Evolutionary conservation across 2,329 filamentous ascomycete genomes (phyloP), one percentile per base, ranked within the genome.

Genomic region (Botrytis fabae): DNA sequence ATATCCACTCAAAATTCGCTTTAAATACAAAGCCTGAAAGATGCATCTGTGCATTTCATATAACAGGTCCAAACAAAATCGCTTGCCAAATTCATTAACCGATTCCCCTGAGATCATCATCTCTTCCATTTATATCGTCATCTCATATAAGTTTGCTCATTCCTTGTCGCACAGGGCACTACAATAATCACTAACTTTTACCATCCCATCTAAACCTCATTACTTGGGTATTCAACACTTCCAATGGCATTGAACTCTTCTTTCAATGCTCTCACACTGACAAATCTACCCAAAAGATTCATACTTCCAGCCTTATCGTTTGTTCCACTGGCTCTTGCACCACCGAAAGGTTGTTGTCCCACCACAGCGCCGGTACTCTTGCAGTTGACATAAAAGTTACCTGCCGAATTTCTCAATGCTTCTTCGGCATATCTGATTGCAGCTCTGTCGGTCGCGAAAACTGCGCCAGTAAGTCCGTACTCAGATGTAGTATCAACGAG

Each of bases 321-420:
- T 46, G 91, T 93, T 40, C 91, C 91, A 75, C 88, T 91, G 9
- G 89, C 90, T 75, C 91, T 85, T 25, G 89, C 87, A 69, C 91
- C 91, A 28, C 91, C 91, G 79, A 93, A 92, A 7, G 91, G 88
- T 83, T 93, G 91, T 83, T 93, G 91, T 25, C 90, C 91, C 9
- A 92, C 90, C 44, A 93, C 89, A 25, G 90, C 90, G 60, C 90
- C 91, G 2, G 90, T 92, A 82, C 89, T 91, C 88, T 95, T 95
- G 85, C 90, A 92, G 84, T 95, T 95, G 83, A 95, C 86, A 84
- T 95, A 95, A 81, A 95, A 95, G 85, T 95, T 95, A 57, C 92
- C 92, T 0, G 92, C 92, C 0, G 91, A 85, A 80, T 94, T 90
- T 75, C 92, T 86, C 70, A 95, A 85, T 74, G 86, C 87, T 77